Evolutionary conservation across 1,139 yeast species (phyloP), one percentile per base, ranked within the genome.

Genomic region (Entelexis sorbosivorans): DNA sequence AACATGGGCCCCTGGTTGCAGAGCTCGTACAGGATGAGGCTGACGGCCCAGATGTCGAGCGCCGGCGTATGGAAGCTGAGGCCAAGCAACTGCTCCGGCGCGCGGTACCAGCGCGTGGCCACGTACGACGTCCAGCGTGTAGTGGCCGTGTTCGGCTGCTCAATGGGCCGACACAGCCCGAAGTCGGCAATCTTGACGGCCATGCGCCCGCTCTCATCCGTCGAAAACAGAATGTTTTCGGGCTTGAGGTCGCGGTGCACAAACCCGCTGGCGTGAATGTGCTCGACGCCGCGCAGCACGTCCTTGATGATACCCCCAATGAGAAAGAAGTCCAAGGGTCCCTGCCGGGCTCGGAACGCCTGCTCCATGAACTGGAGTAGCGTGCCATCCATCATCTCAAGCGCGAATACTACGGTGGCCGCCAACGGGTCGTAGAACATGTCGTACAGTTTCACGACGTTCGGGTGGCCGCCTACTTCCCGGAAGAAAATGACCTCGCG

Each of bases 171-270:
- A 14, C 96, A 85, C 49, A 89, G 73, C 0, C 98, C 97, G 66
- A 85, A 91, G 66, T 91, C 98, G 2, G 95, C 95, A 46, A 91
- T 69, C 65, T 91, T 91, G 10, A 81, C 74, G 59, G 79, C 82
- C 48, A 20, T 13, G 67, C 66, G 2, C 82, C 69, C 22, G 24
- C 24, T 14, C 20, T 28, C 22, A 17, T 42, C 36, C 19, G 36
- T 32, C 8, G 32, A n/a, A 26, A 89, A 78, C 58, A 89, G 74
- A 28, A 91, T 81, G 65, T 91, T 91, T 61, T 82, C 97, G 0
- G 97, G 97, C 66, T 89, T 91, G 50, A 91, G 75, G 70, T 91
- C 98, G 55, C 98, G 76, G 65, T 91, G 97, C 63, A 83, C 85
- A 64, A 76, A 89, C 33, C 79, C 76, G 58, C 77, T 72, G 29